Evolutionary conservation across 140 eudicot genomes (phyloP).

Genomic region (Anethum foeniculum): DNA sequence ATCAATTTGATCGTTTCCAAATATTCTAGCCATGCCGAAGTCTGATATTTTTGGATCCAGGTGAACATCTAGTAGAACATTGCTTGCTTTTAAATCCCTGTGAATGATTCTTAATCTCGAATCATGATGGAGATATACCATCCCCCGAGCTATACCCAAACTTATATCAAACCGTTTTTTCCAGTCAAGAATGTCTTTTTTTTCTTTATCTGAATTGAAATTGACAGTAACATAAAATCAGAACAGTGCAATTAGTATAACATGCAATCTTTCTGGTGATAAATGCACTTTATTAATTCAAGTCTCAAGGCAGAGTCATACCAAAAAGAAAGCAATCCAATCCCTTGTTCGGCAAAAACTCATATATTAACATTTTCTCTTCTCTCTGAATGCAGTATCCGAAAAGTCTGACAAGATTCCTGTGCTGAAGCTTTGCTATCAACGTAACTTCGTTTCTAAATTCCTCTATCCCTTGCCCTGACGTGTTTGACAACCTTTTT

Average conservation of each 20-base stretch:
- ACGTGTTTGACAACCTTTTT: slow-evolving; percentile 43
- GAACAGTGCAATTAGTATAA: neutral
- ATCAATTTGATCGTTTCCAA: slow-evolving; percentile 38
- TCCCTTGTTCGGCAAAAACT: slow-evolving; percentile 51
- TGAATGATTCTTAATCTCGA: slow-evolving; percentile 60
- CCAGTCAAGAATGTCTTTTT: slow-evolving; percentile 28
- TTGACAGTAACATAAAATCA: neutral
- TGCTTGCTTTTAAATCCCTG: slow-evolving; percentile 61
- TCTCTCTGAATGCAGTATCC: slow-evolving; percentile 50
- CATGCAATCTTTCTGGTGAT: neutral
- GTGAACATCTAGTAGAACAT: slow-evolving; percentile 45
- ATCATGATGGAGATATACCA: slow-evolving; percentile 63
- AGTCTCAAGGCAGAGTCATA: neutral
- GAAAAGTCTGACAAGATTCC: slow-evolving; percentile 51
- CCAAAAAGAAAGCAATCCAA: slow-evolving; percentile 51
- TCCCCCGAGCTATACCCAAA: slow-evolving; percentile 55
- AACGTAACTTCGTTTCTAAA: slow-evolving; percentile 46
- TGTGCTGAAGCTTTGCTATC: slow-evolving; percentile 65
- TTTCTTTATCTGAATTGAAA: slow-evolving; percentile 22
- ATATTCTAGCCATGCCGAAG: slow-evolving; percentile 62
- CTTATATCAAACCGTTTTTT: slow-evolving; percentile 40
- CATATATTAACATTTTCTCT: slow-evolving; percentile 51
- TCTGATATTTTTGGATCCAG: slow-evolving; percentile 62
- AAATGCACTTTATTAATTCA: neutral
- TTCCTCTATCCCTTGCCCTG: slow-evolving; percentile 60